phyloP scores from a whole-genome alignment of 31 red algal genomes.

The Odonthalia washingtoniensis region DNA sequence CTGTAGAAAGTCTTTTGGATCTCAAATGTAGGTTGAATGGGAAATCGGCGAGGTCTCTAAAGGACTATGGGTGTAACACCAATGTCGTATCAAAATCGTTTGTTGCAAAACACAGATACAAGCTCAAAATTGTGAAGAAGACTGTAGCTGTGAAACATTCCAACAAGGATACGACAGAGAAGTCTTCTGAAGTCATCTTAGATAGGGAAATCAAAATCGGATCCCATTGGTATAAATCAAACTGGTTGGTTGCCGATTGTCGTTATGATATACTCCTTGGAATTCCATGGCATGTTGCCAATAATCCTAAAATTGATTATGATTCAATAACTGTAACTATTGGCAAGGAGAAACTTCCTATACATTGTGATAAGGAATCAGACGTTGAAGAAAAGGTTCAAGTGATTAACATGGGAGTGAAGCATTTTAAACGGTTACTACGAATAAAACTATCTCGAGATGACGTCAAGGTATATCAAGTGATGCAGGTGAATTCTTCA shows the following conservation, averaged over 20 bases:
- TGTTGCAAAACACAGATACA: neutral
- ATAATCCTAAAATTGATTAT: slow-evolving; percentile 54
- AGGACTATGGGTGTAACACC: slow-evolving; percentile 56
- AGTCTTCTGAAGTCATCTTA: slow-evolving; percentile 14
- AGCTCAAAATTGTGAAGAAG: neutral
- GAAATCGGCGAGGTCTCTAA: slow-evolving; percentile 27
- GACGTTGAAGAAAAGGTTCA: slow-evolving; percentile 6
- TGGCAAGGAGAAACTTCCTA: neutral
- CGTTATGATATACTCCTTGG: slow-evolving; percentile 47
- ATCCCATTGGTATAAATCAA: slow-evolving; percentile 37
- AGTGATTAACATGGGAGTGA: slow-evolving; percentile 29
- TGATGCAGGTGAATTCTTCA: neutral
- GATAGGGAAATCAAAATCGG: slow-evolving; percentile 38
- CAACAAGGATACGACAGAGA: slow-evolving; percentile 9
- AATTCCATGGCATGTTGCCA: slow-evolving; percentile 64
- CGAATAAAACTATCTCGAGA: neutral
- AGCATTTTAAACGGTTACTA: neutral
- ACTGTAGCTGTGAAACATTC: too few species aligned
- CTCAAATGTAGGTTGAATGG: slow-evolving; percentile 43
- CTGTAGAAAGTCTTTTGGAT: slow-evolving; percentile 29
- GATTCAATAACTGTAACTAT: slow-evolving; percentile 1
- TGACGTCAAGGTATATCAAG: neutral
- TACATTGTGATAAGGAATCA: slow-evolving; percentile 3
- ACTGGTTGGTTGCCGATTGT: slow-evolving; percentile 32
- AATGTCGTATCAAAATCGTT: slow-evolving; percentile 37